Conservation (phyloP, 2,329 filamentous ascomycete species). For the Mollisia scopiformis region DNA sequence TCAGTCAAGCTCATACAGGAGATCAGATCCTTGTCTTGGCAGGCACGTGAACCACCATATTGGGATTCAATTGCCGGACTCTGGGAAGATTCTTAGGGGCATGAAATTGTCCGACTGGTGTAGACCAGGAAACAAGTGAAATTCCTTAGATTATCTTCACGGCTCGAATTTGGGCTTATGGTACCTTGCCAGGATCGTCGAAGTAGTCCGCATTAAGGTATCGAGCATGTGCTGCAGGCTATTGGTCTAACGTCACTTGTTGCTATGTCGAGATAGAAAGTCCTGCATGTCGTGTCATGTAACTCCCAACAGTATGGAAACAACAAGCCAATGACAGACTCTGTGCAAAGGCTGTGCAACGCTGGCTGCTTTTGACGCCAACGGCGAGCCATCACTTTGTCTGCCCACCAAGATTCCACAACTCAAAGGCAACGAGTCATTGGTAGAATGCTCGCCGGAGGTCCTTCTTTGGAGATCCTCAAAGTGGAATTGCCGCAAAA, state of each 20-base stretch:
- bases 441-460: not conserved
- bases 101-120: not conserved
- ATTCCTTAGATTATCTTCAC: not conserved
- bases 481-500: not conserved
- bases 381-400: not conserved
- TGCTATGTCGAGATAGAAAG: not conserved
- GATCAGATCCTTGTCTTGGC: constrained; percentile 1
- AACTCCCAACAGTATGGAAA: not conserved
- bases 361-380: not conserved
- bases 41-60: not conserved
- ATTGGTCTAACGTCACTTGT: not conserved
- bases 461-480: not conserved
- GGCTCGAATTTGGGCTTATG: not conserved
- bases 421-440: not conserved
- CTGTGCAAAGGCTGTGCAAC: not conserved
- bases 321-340: not conserved
- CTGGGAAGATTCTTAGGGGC: not conserved
- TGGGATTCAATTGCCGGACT: not conserved
- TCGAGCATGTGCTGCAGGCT: not conserved
- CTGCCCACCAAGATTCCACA: not conserved
- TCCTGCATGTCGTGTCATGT: not conserved
- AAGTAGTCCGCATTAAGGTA: not conserved
- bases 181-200: not conserved
- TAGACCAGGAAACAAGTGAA: not conserved
- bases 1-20: not conserved